Evolutionary conservation across 208 protist species (phyloP).

Genomic region (Acanthamoeba castellanii): DNA sequence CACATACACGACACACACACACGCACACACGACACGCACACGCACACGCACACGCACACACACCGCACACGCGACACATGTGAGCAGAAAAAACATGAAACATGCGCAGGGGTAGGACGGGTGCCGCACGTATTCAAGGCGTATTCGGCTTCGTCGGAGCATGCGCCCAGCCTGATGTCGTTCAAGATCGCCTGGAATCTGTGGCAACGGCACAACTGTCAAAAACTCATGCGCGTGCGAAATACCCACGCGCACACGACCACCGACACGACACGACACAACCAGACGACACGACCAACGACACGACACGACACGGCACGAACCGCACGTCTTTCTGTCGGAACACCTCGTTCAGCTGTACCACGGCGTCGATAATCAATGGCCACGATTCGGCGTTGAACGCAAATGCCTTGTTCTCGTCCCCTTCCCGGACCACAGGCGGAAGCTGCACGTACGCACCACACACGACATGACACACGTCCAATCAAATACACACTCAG

Average conservation of each 20-base stretch:
- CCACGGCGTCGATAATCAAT: neutral
- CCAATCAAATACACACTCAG: neutral
- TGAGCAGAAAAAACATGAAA: neutral
- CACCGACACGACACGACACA: too few species aligned
- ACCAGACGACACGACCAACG: too few species aligned
- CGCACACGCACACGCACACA: too few species aligned
- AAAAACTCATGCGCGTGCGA: too few species aligned
- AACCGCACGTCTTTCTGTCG: constrained; percentile 66
- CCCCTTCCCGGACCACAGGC: neutral
- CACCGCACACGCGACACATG: too few species aligned
- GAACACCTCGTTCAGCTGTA: constrained; percentile 36
- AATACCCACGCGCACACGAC: too few species aligned
- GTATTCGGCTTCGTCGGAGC: neutral
- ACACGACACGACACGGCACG: neutral
- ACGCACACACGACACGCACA: too few species aligned
- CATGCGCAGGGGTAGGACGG: neutral
- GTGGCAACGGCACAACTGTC: too few species aligned
- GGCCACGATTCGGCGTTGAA: constrained; percentile 48
- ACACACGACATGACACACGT: neutral
- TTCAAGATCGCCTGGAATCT: constrained; percentile 33
- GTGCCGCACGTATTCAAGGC: neutral
- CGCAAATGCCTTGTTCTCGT: neutral
- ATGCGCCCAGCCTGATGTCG: neutral
- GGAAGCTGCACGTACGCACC: neutral
- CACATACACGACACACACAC: too few species aligned